Base-by-base conservation (phyloP, 2,329 filamentous ascomycete species). In the Lachnellula hyalina region DNA sequence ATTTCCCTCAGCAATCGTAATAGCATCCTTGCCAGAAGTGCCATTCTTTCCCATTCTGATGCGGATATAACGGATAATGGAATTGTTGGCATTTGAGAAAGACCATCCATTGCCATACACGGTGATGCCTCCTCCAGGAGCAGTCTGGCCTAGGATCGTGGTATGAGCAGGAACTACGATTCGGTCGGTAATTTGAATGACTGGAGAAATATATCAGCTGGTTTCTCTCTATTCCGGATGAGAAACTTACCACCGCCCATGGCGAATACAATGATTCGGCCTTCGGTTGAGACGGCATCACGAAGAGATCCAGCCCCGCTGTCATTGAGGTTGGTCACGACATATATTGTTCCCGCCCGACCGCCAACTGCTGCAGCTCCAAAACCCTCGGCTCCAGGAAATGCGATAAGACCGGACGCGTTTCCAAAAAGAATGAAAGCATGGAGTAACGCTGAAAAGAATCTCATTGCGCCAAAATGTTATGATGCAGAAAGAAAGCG, bases 61-160 rank as follows among this genome's bases (percentile, higher is more conserved):
- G 17, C 78, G 73, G 19, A 82, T 73, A 63, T 82, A 80, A n/a
- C 79, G 74, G 34, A 80, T 74, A 55, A 82, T 80, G 28, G 75
- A 71, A 42, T 81, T 74, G 62, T 11, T 15, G 19, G 52, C 38
- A 38, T 15, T 35, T 34, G 17, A 40, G 4, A 52, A 47, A n/a
- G 50, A 58, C 28, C 25, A 15, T 40, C 65, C 66, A 9, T 41
- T 60, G 14, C 55, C 70, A 68, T 61, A 75, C 67, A 65, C 74
- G 61, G 42, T 68, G 72, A 62, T 72, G 71, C 59, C 75, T 23
- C 71, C 76, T 5, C 71, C 70, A 1, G 75, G 75, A 4, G 76
- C 75, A 0, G 74, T 77, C 57, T 77, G 74, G 5, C 75, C 75
- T 4, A 76, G 70, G 56, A 78, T 77, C 4, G 70, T 73, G 40